These are phyloP conservation scores for Chaetomiaceae sp. DNA, from an alignment of 2,329 filamentous ascomycete species.

Conservation along the genomic window DNA sequence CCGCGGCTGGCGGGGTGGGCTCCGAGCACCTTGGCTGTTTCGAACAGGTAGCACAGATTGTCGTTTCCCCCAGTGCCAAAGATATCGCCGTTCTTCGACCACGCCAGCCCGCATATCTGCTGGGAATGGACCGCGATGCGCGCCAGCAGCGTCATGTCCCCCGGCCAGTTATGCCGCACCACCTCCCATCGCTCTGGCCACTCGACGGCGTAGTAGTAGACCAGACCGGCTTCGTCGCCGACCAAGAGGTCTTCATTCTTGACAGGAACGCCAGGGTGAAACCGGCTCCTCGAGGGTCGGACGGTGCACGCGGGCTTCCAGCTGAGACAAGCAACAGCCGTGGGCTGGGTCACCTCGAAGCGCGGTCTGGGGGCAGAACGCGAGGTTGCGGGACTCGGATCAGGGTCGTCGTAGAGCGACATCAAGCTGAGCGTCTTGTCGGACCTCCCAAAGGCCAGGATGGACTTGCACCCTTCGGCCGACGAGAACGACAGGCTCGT, in stretches of 20 bases:
- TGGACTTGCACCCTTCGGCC: conserved; percentile 64
- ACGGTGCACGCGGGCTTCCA: conserved; percentile 65
- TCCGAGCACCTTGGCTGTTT: conserved; percentile 56
- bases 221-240: conserved; percentile 74
- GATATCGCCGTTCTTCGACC: conserved; percentile 56
- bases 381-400: conserved; percentile 16
- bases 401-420: conserved; percentile 59
- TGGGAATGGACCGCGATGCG: conserved; percentile 76
- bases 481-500: conserved; percentile 93
- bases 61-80: conserved; percentile 93
- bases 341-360: conserved; percentile 69
- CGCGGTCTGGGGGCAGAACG: conserved; percentile 52
- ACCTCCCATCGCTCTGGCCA: conserved; percentile 69
- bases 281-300: conserved; percentile 49
- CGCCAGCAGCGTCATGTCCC: conserved; percentile 71
- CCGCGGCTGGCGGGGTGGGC: neutral
- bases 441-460: conserved; percentile 79
- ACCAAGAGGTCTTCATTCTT: conserved; percentile 79
- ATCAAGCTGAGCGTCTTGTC: conserved; percentile 73
- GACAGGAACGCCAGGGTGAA: conserved; percentile 47
- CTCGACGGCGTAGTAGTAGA: conserved; percentile 88
- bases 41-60: conserved; percentile 80
- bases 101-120: conserved; percentile 79
- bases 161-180: conserved; percentile 64
- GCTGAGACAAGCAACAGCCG: conserved; percentile 71